These are phyloP conservation scores for Solanum piurae DNA, from an alignment of 257 asterid genomes.

Conservation along the genomic window DNA sequence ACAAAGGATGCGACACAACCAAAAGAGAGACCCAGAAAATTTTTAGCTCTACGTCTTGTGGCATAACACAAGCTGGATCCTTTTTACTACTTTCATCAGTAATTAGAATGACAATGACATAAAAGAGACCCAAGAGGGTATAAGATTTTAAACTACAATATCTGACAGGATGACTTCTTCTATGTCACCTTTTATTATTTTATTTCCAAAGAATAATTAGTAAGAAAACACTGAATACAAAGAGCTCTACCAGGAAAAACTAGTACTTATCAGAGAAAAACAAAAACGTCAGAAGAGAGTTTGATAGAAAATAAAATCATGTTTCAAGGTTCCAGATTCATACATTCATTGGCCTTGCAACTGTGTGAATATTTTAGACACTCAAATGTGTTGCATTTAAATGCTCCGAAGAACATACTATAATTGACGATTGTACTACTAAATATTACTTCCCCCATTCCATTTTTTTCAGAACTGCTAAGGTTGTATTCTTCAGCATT, in stretches of 20 bases:
- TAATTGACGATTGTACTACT: neutral
- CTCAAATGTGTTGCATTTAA: neutral
- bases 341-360: neutral
- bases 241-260: neutral
- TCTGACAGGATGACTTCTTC: neutral
- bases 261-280: neutral
- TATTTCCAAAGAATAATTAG: neutral
- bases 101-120: neutral
- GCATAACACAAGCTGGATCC: neutral
- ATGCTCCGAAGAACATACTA: neutral
- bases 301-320: neutral
- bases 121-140: neutral
- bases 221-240: neutral
- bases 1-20: neutral
- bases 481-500: too few relatives aligned
- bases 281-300: neutral
- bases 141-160: neutral
- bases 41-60: neutral
- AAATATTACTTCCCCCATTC: neutral
- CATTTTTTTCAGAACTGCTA: neutral
- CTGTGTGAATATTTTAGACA: neutral
- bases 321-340: neutral
- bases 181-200: neutral
- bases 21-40: neutral
- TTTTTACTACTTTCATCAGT: neutral